Evolutionary conservation across 257 asterid genomes (phyloP).

Genomic region (Lycium barbarum): DNA sequence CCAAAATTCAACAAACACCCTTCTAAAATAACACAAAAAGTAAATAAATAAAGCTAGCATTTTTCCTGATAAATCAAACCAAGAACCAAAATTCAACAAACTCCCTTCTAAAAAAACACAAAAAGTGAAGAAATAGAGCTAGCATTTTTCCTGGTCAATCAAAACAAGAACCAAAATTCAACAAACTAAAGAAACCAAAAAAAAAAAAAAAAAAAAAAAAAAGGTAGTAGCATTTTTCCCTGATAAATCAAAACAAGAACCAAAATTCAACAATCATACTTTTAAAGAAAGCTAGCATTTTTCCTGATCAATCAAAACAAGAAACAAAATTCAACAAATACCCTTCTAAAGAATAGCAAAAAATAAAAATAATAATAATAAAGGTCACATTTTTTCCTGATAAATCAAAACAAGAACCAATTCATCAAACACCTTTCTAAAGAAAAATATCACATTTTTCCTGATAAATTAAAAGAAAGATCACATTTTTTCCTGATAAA

Average conservation of each 20-base stretch:
- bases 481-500: not conserved
- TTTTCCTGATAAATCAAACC: not conserved
- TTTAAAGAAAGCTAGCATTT: not conserved
- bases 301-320: not conserved
- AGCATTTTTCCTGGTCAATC: not conserved
- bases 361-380: too few relatives aligned
- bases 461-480: not conserved
- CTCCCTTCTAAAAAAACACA: not conserved
- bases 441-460: slow-evolving; percentile 7
- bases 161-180: not conserved
- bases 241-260: not conserved
- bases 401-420: not conserved
- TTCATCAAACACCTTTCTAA: slow-evolving; percentile 6
- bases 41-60: not conserved
- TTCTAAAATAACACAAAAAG: not conserved
- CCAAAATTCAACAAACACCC: slow-evolving; percentile 2
- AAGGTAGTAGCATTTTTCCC: not conserved
- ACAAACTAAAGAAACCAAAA: not conserved
- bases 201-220: not conserved
- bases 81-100: slow-evolving; percentile 12
- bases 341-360: not conserved
- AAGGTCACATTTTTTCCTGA: not conserved
- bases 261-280: not conserved
- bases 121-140: not conserved
- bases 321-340: not conserved